Percentiles rank a stretch among this genome's conserved stretches.
These are phyloP conservation scores for Pistacia atlantica DNA, from an alignment of 345 rosid species.

Conservation along the genomic window DNA sequence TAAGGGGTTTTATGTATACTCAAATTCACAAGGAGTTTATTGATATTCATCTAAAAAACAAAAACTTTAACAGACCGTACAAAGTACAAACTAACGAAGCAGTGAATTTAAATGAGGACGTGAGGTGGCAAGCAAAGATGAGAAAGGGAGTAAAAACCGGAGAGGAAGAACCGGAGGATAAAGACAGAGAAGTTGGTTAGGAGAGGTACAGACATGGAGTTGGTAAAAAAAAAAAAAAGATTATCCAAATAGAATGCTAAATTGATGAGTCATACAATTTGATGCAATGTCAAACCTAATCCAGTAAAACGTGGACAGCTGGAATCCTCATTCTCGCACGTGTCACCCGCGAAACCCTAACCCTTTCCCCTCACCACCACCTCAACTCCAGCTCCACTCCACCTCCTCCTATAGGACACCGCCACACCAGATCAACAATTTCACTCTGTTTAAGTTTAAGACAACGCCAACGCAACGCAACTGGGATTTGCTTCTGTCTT, in stretches of 20 bases:
- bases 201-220: neutral
- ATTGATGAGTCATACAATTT: constrained; percentile 22
- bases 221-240: neutral
- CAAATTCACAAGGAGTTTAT: too few relatives aligned
- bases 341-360: constrained; percentile 72
- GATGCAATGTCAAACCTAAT: constrained; percentile 35
- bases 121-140: neutral
- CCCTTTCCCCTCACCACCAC: constrained; percentile 30
- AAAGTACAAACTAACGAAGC: neutral
- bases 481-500: neutral
- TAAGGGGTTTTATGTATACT: too few relatives aligned
- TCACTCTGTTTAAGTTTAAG: neutral
- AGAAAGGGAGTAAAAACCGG: neutral
- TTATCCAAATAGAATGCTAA: constrained; percentile 28
- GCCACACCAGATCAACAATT: constrained; percentile 47
- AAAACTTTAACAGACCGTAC: neutral
- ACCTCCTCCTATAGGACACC: constrained; percentile 44
- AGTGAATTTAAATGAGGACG: neutral
- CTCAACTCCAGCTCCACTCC: constrained; percentile 7
- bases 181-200: neutral
- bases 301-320: constrained; percentile 71
- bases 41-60: too few relatives aligned
- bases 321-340: constrained; percentile 61
- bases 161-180: neutral
- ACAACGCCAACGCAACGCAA: neutral